These are phyloP conservation scores for Obelidium mucronatum DNA, from an alignment of 192 early-diverging fungal genomes.

Conservation along the genomic window DNA sequence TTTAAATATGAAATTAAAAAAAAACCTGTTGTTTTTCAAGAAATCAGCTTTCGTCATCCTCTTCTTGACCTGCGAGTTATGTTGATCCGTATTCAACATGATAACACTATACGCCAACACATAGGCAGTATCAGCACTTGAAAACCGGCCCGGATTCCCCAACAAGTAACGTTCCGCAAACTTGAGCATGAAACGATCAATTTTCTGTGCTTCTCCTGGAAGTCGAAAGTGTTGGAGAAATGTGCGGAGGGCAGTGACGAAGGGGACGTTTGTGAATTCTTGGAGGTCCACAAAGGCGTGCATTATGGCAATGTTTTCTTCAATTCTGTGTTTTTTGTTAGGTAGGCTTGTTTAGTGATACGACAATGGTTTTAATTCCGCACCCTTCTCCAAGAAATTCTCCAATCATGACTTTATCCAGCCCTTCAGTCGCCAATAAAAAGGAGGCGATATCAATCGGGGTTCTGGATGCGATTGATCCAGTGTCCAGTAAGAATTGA, in stretches of 20 bases:
- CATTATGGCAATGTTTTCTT: slow-evolving; percentile 92
- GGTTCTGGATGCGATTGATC: slow-evolving; percentile 18
- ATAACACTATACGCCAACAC: slow-evolving; percentile 93
- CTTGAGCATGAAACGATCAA: slow-evolving; percentile 89
- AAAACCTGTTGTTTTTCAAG: slow-evolving; percentile 88
- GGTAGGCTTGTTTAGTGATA: neutral
- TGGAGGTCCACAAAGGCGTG: slow-evolving; percentile 92
- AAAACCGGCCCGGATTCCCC: slow-evolving; percentile 79
- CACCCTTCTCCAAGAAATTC: slow-evolving; percentile 82
- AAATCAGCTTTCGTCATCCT: slow-evolving; percentile 88
- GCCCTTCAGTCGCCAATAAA: slow-evolving; percentile 67
- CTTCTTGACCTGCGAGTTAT: slow-evolving; percentile 87
- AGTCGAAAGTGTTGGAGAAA: slow-evolving; percentile 91
- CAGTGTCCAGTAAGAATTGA: slow-evolving; percentile 15
- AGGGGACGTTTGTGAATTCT: slow-evolving; percentile 73
- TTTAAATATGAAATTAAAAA: slow-evolving; percentile 36
- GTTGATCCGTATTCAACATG: slow-evolving; percentile 98
- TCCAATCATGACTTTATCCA: slow-evolving; percentile 86
- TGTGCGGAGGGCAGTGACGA: slow-evolving; percentile 90
- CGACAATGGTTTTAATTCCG: neutral
- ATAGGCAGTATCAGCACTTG: slow-evolving; percentile 80
- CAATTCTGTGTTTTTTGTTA: slow-evolving; percentile 13
- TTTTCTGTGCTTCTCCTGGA: slow-evolving; percentile 97
- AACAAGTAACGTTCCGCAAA: slow-evolving; percentile 86
- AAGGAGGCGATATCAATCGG: slow-evolving; percentile 74